Percentiles rank a stretch among this genome's conserved stretches.
phyloP scores from a whole-genome alignment of 345 rosid species.

The Sisymbrium altissimum region DNA sequence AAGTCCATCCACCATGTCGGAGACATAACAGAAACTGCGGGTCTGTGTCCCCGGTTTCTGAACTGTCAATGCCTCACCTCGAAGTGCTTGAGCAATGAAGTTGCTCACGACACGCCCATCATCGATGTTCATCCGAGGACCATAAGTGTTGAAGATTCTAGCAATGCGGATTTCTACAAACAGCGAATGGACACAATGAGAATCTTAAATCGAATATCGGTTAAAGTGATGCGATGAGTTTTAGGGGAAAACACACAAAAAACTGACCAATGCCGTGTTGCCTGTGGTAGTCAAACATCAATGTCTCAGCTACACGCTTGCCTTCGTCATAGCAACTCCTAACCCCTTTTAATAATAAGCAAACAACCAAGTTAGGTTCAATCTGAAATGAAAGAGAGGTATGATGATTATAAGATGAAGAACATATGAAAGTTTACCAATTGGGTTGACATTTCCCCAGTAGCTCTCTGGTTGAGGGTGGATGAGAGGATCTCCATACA shows the following conservation, averaged over 20 bases:
- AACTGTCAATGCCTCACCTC: slow-evolving; percentile 85
- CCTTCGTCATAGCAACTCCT: slow-evolving; percentile 97
- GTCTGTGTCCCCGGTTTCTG: slow-evolving; percentile 96
- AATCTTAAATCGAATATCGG: background rate
- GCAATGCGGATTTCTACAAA: slow-evolving; percentile 83
- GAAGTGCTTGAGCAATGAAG: slow-evolving; percentile 92
- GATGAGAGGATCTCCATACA: slow-evolving; percentile 89
- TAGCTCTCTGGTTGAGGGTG: slow-evolving; percentile 94
- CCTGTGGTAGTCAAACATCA: slow-evolving; percentile 97
- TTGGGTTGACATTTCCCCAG: slow-evolving; percentile 98
- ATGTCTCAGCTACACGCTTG: slow-evolving; percentile 95
- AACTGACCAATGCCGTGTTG: slow-evolving; percentile 85
- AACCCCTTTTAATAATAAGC: slow-evolving; percentile 50
- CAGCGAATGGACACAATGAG: background rate
- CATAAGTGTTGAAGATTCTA: slow-evolving; percentile 95
- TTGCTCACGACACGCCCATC: slow-evolving; percentile 99
- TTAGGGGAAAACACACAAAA: background rate
- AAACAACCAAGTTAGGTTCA: background rate
- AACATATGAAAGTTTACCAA: slow-evolving; percentile 48
- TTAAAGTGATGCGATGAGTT: background rate
- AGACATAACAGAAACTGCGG: slow-evolving; percentile 96
- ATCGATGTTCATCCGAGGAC: slow-evolving; percentile 96
- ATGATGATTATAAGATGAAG: background rate
- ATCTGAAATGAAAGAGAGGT: background rate
- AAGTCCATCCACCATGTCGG: slow-evolving; percentile 99